Base-by-base conservation (phyloP, 768 basidiomycete species). In the Sistotremastrum suecicum region DNA sequence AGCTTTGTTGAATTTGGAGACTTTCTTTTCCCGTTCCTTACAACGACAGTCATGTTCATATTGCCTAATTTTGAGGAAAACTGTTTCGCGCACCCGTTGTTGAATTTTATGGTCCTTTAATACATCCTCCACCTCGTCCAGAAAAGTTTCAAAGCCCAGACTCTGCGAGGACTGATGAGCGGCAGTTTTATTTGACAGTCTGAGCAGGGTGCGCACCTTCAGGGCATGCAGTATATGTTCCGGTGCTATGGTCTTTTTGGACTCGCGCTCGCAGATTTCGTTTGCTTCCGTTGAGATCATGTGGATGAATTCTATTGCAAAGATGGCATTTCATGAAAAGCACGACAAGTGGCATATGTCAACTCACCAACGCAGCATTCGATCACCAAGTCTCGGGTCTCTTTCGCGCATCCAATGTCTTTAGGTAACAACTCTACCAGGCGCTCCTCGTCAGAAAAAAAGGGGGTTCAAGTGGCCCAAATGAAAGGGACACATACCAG, bases 221-320 rank as follows among this genome's bases (percentile, higher is more conserved):
- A 99, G 69, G 4, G 95, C 95, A 28, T 74, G 68, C 32, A 97
- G 83, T 39, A 98, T 91, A 58, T 99, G 95, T 55, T 99, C 95
- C 1, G 95, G 95, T 4, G 90, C 85, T 55, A 99, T 98, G 1
- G 95, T 99, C 69, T 99, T 99, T 70, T 95, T 97, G 29, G 89
- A 88, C 58, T 94, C 91, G 60, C 89, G 83, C 59, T 98, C 95
- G 58, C 95, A 99, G 50, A 97, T 88, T 53, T 97, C 89, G 61
- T 98, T 98, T 44, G 95, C 89, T 60, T 97, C 90, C 6, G 91
- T 89, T 11, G 95, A 94, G 60, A 99, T 83, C 63, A 98, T 66
- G 60, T 98, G 89, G 50, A 99, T 92, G 62, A 98, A 99, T 70
- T 99, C 95, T 99, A 20, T 20, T 20, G 46, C 35, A 6, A 29